These are phyloP conservation scores for Capsella rubella DNA, from an alignment of 441 rosid genomes.

Conservation along the genomic window DNA sequence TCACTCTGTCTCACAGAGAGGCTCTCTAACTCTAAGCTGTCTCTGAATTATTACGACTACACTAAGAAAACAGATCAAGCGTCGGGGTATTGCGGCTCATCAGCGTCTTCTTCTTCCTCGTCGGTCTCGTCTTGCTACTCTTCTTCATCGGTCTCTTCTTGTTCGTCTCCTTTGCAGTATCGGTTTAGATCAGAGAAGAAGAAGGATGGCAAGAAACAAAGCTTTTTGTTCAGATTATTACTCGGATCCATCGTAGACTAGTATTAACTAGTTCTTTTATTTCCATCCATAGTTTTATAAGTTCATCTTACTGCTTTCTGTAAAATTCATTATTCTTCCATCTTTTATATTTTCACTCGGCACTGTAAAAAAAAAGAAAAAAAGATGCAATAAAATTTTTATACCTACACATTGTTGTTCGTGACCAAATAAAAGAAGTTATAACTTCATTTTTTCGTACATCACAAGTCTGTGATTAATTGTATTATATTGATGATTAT, in stretches of 20 bases:
- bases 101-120: slow-evolving; percentile 28
- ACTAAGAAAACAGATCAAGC: slow-evolving; percentile 33
- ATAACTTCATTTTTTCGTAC: not conserved
- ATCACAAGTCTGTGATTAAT: not conserved
- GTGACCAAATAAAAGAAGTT: slow-evolving; percentile 10
- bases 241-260: slow-evolving; percentile 44
- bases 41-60: slow-evolving; percentile 37
- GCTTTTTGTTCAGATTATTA: slow-evolving; percentile 41
- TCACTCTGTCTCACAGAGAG: slow-evolving; percentile 43
- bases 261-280: slow-evolving; percentile 3
- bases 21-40: slow-evolving; percentile 40
- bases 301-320: not conserved
- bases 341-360: not conserved
- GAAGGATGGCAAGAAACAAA: slow-evolving; percentile 40
- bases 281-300: not conserved
- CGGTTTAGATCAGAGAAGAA: slow-evolving; percentile 34
- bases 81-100: slow-evolving; percentile 20
- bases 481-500: slow-evolving; percentile 14
- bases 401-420: slow-evolving; percentile 16
- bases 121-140: slow-evolving; percentile 42
- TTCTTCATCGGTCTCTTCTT: slow-evolving; percentile 44
- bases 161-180: slow-evolving; percentile 44
- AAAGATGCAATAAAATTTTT: not conserved
- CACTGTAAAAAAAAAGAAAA: not conserved
- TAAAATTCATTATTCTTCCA: slow-evolving; percentile 11